A percentile compares a stretch with the other conserved stretches of the same genome.
phyloP scores from a whole-genome alignment of 1,284 basidiomycete species.

The Apiotrichum siamense region DNA sequence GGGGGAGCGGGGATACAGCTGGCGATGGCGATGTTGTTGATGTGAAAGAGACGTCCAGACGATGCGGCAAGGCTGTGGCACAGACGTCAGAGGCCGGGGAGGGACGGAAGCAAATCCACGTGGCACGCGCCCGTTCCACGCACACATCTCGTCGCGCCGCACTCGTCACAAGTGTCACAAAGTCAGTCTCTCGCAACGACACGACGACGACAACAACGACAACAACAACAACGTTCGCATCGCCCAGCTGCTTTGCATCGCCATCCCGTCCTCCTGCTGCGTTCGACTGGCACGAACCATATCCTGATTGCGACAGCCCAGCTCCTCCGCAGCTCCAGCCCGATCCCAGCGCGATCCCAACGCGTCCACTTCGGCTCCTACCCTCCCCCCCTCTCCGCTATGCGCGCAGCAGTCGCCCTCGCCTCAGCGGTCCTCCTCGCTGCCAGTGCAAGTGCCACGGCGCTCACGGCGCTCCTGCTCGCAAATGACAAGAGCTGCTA shows the following conservation, averaged over 20 bases:
- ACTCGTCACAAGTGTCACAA: background rate
- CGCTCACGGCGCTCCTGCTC: constrained; percentile 77
- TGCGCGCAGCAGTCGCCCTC: constrained; percentile 8
- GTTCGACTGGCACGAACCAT: no score
- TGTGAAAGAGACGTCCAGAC: no score
- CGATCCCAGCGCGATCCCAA: no score
- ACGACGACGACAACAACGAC: background rate
- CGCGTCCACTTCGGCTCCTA: no score
- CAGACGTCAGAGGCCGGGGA: no score
- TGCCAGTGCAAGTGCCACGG: constrained; percentile 50
- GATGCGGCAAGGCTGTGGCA: no score
- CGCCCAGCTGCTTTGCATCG: no score
- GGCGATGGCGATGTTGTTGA: background rate
- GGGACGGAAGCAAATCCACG: background rate
- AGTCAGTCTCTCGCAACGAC: no score
- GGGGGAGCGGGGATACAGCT: background rate
- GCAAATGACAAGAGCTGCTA: constrained; percentile 89
- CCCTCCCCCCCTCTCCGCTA: background rate
- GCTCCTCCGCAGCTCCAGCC: background rate
- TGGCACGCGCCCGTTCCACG: background rate
- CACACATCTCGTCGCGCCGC: background rate
- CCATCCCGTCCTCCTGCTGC: no score
- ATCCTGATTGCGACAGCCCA: no score
- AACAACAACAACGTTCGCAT: no score
- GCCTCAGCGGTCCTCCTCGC: constrained; percentile 15